Base-by-base conservation (phyloP, 305 asterid genomes). In the Ajuga reptans region DNA sequence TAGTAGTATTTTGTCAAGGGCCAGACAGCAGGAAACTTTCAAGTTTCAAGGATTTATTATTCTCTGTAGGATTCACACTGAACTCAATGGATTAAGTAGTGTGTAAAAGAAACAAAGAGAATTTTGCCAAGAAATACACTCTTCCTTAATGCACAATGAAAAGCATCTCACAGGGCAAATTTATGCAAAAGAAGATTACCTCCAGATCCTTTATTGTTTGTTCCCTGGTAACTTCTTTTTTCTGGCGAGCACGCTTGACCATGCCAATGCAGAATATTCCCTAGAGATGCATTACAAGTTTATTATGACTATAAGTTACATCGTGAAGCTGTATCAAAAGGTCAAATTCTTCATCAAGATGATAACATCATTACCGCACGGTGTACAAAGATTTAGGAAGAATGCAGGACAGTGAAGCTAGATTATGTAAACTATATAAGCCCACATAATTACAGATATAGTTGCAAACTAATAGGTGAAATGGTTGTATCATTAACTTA, bases 221-320 rank as follows among this genome's bases (percentile, higher is more conserved):
- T 71, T 87, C 95, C 78, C 86, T 77, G 58, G 98, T 71, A 68
- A 85, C 4, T 78, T 83, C 89, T 81, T 86, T 81, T 72, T 76
- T 89, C 85, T 77, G 88, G 52, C 88, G 98, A 78, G 95, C 81
- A 75, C 96, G 97, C 80, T 90, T 93, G 76, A 90, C 66, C 77
- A 77, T 46, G 41, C 98, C 98, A 64, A 91, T 83, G 86, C 97
- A 90, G 31, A 90, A 74, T 33, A 92, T 3, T 64, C 97, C 98
- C 98, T 90, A 66, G 33, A 74, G 70, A 49, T 8, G 18, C 55
- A 77, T 42, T 14, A 1, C 5, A 55, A 42, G 3, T 69, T 59
- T 10, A 42, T 21, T 21, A 21, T 21, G 36, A 60, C 41, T 12
- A 50, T 37, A 12, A n/a, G 36, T 27, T 53, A 65, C 45, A 70